phyloP scores from a whole-genome alignment of 2,329 filamentous ascomycete genomes.

The Keithomyces neogunnii region DNA sequence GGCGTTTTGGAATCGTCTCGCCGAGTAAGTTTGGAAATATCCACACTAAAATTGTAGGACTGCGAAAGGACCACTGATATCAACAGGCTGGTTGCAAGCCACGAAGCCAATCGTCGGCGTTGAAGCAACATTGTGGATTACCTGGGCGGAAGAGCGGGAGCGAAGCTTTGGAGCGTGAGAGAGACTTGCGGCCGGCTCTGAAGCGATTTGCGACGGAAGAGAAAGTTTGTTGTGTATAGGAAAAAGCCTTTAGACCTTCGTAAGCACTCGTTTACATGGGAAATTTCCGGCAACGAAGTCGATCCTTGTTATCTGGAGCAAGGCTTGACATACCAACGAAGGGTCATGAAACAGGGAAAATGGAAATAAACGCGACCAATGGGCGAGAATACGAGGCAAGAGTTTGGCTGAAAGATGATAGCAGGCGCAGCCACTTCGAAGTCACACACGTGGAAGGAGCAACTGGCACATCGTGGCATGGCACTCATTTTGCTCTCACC shows the following conservation, averaged over 20 bases:
- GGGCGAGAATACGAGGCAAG: too few relatives aligned
- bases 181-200: too few relatives aligned
- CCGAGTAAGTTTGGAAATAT: slow-evolving; percentile 29
- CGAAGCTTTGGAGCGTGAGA: neutral
- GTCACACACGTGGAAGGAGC: slow-evolving; percentile 7
- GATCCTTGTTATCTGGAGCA: too few relatives aligned
- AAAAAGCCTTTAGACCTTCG: too few relatives aligned
- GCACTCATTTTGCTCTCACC: too few relatives aligned
- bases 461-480: neutral
- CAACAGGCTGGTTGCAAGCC: slow-evolving; percentile 1
- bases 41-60: slow-evolving; percentile 44
- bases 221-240: too few relatives aligned
- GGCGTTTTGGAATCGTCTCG: slow-evolving; percentile 26
- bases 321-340: too few relatives aligned
- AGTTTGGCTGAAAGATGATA: neutral
- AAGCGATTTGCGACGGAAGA: too few relatives aligned
- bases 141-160: neutral
- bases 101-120: neutral
- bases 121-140: slow-evolving; percentile 5
- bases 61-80: slow-evolving; percentile 11
- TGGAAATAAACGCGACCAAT: too few relatives aligned
- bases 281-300: too few relatives aligned
- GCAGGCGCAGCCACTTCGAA: neutral
- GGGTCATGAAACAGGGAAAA: too few relatives aligned
- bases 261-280: too few relatives aligned